Percentiles rank a stretch among this genome's conserved stretches.
phyloP scores from a whole-genome alignment of 371 early-diverging fungal genomes.

The Apophysomyces sp. region DNA sequence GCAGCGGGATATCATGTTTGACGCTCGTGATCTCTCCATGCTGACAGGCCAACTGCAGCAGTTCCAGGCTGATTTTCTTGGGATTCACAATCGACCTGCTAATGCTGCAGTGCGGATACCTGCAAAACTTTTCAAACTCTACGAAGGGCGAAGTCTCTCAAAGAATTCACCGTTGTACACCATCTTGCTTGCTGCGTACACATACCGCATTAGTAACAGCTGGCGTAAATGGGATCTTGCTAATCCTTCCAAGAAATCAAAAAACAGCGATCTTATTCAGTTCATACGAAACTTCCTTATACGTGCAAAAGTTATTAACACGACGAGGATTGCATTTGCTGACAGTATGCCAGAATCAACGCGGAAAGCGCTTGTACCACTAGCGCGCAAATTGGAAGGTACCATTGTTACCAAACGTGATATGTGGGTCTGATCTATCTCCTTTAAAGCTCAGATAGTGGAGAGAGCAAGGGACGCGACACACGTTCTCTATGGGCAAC shows the following conservation, averaged over 20 bases:
- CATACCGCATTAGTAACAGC: constrained; percentile 43
- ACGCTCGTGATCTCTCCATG: constrained; percentile 57
- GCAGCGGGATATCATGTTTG: constrained; percentile 30
- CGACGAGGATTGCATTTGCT: constrained; percentile 53
- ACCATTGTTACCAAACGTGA: constrained; percentile 3
- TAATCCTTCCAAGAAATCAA: constrained; percentile 37
- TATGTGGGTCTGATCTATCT: neutral
- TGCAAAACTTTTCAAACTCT: constrained; percentile 56
- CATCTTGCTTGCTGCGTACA: constrained; percentile 54
- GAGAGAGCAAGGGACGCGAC: constrained; percentile 52
- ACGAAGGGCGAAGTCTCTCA: constrained; percentile 17
- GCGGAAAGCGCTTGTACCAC: constrained; percentile 33
- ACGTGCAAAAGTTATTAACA: constrained; percentile 26
- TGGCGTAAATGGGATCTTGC: constrained; percentile 59
- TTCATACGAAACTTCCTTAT: constrained; percentile 44
- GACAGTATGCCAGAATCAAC: constrained; percentile 38
- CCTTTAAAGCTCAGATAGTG: constrained; percentile 37
- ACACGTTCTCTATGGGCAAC: constrained; percentile 60
- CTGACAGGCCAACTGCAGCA: constrained; percentile 59
- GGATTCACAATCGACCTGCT: constrained; percentile 29
- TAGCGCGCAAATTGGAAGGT: constrained; percentile 54
- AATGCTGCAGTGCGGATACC: constrained; percentile 56
- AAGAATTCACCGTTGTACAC: constrained; percentile 45
- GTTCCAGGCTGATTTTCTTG: constrained; percentile 66
- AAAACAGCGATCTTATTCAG: constrained; percentile 48